These are phyloP conservation scores for Goffeauzyma gilvescens DNA, from an alignment of 768 basidiomycete species.

Conservation along the genomic window DNA sequence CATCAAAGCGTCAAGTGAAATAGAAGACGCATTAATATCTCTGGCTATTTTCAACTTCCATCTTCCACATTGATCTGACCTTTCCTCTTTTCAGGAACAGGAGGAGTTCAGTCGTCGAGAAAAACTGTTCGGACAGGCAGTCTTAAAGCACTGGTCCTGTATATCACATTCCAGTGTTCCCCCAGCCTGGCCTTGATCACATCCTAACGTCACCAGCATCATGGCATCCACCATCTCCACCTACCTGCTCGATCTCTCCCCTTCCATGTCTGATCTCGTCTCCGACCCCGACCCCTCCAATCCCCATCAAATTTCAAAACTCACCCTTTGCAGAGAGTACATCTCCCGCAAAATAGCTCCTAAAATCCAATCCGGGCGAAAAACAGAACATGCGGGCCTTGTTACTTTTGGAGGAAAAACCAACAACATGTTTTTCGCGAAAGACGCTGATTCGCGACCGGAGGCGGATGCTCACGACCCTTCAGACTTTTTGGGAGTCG, in stretches of 20 bases:
- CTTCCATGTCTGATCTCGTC: conserved; percentile 56
- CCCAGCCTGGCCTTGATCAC: no score
- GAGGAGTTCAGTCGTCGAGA: no score
- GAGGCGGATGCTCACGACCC: conserved; percentile 26
- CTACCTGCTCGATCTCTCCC: conserved; percentile 75
- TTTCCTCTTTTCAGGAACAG: no score
- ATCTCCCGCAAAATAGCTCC: conserved; percentile 80
- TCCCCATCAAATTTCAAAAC: conserved; percentile 55
- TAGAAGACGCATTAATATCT: no score
- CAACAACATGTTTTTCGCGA: conserved; percentile 26
- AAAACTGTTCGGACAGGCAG: no score
- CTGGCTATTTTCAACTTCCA: no score
- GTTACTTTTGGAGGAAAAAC: conserved; percentile 65
- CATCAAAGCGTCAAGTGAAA: no score
- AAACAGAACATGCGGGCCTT: conserved; percentile 87
- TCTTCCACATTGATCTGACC: no score
- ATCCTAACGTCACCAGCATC: no score
- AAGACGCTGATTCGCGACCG: conserved; percentile 12
- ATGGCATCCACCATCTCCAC: conserved; percentile 24
- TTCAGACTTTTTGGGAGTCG: conserved; percentile 15
- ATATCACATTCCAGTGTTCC: no score
- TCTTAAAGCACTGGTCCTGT: no score
- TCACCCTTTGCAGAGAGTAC: conserved; percentile 67
- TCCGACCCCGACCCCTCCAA: conserved; percentile 41
- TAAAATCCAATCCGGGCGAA: conserved; percentile 80